Evolutionary conservation across 192 early-diverging fungal genomes (phyloP).

Genomic region (Jimgerdemannia lactiflua): DNA sequence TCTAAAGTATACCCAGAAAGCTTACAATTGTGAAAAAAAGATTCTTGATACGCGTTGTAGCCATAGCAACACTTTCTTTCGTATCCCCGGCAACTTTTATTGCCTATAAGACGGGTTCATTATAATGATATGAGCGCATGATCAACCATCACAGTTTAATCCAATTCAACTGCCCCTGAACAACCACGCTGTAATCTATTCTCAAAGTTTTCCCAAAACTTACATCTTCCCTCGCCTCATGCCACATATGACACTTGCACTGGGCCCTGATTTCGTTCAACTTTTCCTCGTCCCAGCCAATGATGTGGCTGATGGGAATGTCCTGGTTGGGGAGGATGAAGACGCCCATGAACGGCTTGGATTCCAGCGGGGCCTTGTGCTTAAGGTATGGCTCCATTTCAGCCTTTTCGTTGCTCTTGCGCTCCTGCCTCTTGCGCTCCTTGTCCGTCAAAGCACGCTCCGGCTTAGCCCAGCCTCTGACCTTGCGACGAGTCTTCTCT

Average conservation of each 20-base stretch:
- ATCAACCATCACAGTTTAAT: neutral
- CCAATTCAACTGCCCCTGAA: too few species aligned
- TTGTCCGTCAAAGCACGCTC: conserved; percentile 29
- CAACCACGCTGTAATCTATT: too few species aligned
- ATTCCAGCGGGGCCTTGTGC: neutral
- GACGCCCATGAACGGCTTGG: conserved; percentile 13
- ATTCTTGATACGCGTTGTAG: conserved; percentile 29
- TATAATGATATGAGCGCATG: neutral
- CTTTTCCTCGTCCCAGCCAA: conserved; percentile 28
- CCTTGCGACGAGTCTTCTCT: conserved; percentile 5
- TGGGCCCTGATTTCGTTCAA: conserved; percentile 31
- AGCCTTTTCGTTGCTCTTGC: conserved; percentile 6
- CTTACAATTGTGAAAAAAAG: conserved; percentile 29
- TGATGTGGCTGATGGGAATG: conserved; percentile 15
- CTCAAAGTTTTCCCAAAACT: too few species aligned
- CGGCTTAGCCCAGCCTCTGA: conserved; percentile 35
- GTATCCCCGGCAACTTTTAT: conserved; percentile 15
- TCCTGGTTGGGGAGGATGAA: conserved; percentile 26
- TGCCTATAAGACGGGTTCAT: conserved; percentile 1
- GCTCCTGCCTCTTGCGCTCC: conserved; percentile 18
- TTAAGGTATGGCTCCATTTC: conserved; percentile 25
- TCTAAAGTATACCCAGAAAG: too few species aligned
- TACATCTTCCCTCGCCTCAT: conserved; percentile 5
- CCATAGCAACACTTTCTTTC: conserved; percentile 12
- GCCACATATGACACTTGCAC: conserved; percentile 36